Evolutionary conservation across 768 basidiomycete species (phyloP), one percentile per base, ranked within the genome.

Genomic region (Termitomyces sp.): DNA sequence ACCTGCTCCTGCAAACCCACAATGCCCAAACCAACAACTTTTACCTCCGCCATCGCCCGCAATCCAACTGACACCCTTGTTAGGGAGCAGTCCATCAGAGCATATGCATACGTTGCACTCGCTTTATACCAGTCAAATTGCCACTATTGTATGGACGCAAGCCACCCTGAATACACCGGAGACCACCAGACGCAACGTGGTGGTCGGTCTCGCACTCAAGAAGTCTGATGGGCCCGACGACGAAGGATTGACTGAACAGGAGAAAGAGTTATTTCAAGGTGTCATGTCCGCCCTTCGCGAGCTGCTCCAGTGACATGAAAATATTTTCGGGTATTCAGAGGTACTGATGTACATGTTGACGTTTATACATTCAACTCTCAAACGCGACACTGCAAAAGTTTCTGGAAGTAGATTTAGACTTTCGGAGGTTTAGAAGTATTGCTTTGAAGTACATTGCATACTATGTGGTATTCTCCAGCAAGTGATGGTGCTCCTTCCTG

Each of bases 121-220:
- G 37, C 76, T 96, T 0, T 96, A 95, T 70, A 86, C 86, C 0
- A 77, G 86, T n/a, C 95, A 97, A 66, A 86, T 93, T 47, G 91
- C 93, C 0, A 93, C 93, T 0, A 77, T 95, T 31, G 70, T 95
- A 6, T 97, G 94, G 90, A 76, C 78, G 0, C 66, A 81, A 55
- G 77, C 79, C 55, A 68, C 73, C n/a, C 69, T 77, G 45, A 72
- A 65, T 44, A 66, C 72, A 27, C 58, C 80, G 42, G 78, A 79
- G 18, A 70, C 69, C 7, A 71, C 77, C 27, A 76, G 86, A 54
- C 77, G 81, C 59, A 82, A 81, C 41, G 82, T 95, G 7, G 75
- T 95, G 0, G 82, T 96, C 37, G 92, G 90, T 0, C 77, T 95
- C 48, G 88, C 92, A 3, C 69, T 95, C 62, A 74, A 70, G 44